phyloP scores from a whole-genome alignment of 306 rosid species.

The Citrullus mucosospermus region DNA sequence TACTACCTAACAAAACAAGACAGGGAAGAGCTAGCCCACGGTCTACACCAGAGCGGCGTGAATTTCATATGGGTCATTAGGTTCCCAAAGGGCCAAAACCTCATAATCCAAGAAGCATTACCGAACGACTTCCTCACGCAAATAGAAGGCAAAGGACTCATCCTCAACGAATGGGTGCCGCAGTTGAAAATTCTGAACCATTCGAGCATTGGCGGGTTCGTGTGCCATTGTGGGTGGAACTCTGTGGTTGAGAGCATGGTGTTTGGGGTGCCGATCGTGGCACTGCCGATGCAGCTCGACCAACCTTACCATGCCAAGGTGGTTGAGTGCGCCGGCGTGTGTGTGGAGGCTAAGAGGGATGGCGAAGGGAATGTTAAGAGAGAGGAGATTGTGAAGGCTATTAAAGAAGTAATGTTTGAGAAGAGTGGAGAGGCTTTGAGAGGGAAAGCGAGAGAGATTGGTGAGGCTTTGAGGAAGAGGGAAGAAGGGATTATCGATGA shows the following conservation, averaged over 20 bases:
- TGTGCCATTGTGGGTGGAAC: slow-evolving; percentile 23
- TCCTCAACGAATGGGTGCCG: slow-evolving; percentile 16
- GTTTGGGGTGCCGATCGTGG: background rate
- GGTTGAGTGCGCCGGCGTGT: background rate
- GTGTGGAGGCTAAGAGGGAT: background rate
- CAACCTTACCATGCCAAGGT: background rate
- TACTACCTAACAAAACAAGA: slow-evolving; percentile 4
- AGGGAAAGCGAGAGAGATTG: background rate
- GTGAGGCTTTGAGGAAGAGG: background rate
- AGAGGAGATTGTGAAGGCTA: background rate
- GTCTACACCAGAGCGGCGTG: slow-evolving; percentile 10
- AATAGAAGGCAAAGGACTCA: background rate
- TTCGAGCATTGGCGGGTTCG: slow-evolving; percentile 11
- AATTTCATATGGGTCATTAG: slow-evolving; percentile 15
- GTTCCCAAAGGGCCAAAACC: background rate
- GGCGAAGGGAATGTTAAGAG: background rate
- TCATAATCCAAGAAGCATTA: background rate
- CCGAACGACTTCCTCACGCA: slow-evolving; percentile 3
- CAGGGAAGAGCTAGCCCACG: slow-evolving; percentile 13
- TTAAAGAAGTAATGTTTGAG: background rate
- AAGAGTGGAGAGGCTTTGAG: background rate
- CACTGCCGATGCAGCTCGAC: background rate
- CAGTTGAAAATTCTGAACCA: slow-evolving; percentile 11
- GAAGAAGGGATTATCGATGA: background rate
- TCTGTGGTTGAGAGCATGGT: slow-evolving; percentile 9